phyloP scores from a whole-genome alignment of 257 asterid genomes.

The Solanum tarapatanum region DNA sequence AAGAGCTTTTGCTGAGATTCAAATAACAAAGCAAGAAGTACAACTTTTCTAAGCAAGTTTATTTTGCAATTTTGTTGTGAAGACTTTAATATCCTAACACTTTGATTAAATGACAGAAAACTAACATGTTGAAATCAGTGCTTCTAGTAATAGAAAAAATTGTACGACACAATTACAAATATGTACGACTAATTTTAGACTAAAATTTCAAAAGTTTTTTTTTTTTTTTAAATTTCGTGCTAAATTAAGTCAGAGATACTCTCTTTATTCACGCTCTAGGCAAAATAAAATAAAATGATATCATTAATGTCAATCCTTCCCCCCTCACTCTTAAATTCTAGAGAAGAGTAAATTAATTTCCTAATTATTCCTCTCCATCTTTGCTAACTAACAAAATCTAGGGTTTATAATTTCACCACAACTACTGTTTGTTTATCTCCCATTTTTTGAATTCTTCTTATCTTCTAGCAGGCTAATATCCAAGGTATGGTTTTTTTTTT shows the following conservation, averaged over 20 bases:
- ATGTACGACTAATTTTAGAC: neutral
- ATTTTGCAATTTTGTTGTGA: no score
- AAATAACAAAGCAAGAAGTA: no score
- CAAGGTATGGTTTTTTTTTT: neutral
- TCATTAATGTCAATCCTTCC: neutral
- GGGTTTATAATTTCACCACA: neutral
- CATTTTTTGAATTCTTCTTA: neutral
- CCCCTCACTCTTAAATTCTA: neutral
- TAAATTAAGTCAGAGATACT: no score
- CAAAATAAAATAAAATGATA: neutral
- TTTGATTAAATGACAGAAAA: no score
- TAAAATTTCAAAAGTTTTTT: no score
- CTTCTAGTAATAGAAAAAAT: no score
- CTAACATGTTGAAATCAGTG: no score
- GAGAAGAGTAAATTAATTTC: neutral
- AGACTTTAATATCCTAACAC: no score
- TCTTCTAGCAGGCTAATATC: neutral
- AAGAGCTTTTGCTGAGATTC: no score
- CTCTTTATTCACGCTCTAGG: neutral
- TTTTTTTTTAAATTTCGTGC: neutral
- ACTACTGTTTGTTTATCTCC: neutral
- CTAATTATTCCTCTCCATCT: neutral
- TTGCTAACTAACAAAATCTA: neutral
- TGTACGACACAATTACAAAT: no score
- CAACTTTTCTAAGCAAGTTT: no score